Evolutionary conservation across 257 asterid species (phyloP), one percentile per base, ranked within the genome.

Genomic region (Apocynum venetum): DNA sequence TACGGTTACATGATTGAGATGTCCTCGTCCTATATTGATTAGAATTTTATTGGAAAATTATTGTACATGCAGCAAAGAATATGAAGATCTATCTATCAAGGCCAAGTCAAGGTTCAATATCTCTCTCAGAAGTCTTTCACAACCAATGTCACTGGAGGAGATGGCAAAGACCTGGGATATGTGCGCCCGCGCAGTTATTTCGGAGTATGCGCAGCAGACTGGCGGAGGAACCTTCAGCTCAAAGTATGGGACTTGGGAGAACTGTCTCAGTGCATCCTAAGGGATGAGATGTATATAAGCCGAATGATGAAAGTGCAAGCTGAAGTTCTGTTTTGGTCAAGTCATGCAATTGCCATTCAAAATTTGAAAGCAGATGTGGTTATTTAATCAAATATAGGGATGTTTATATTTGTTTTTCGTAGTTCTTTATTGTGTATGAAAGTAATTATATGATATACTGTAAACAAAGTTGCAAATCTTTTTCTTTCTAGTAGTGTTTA

Each of bases 181-280:
- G 41, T 93, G 95, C 72, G 92, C 96, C 51, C 93, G 93, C 48
- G 89, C 84, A 17, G 93, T 90, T 57, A 87, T 89, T 72, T 88
- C 89, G 0, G 96, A 88, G 85, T 88, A 83, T 60, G 98, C 92
- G 1, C 91, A 93, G 86, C 87, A 79, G 78, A 89, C 91, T 49
- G 97, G 95, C 0, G 98, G 97, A 59, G 98, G 98, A 74, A 90
- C 84, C 84, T 90, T 93, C 85, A 90, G 97, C 86, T 91, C 97
- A 9, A 91, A 89, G 71, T 93, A 90, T 69, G 98, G 96, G 68
- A 84, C 88, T 10, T 91, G 97, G 98, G 95, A 93, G 80, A 80
- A 86, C 81, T 93, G 97, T 82, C 68, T 80, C 86, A 87, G 87
- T 86, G 86, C 76, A 10, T 52, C 71, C 9, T 77, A 53, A 25